Percentiles rank a stretch among this genome's conserved stretches.
These are phyloP conservation scores for Calcarisporium arbuscula DNA, from an alignment of 2,329 filamentous ascomycete genomes.

Conservation along the genomic window DNA sequence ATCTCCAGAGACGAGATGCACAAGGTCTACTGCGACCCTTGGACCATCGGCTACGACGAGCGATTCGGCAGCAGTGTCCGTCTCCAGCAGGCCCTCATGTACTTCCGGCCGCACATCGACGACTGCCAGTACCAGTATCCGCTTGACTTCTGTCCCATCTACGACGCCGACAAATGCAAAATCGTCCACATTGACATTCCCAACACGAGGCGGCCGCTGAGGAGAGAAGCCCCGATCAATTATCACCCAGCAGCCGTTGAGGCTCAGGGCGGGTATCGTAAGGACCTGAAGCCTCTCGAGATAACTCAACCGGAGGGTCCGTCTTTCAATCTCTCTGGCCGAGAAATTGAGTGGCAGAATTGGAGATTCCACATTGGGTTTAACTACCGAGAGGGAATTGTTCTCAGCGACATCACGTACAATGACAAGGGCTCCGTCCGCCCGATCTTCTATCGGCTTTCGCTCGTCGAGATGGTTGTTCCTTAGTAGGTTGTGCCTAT, in stretches of 20 bases:
- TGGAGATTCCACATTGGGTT: conserved; percentile 92
- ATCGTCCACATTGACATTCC: conserved; percentile 81
- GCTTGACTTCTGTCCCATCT: conserved; percentile 91
- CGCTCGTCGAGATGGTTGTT: conserved; percentile 89
- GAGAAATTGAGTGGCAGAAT: conserved; percentile 81
- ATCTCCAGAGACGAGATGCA: too few relatives aligned
- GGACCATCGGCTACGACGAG: conserved; percentile 94
- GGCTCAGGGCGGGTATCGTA: conserved; percentile 67
- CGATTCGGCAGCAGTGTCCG: conserved; percentile 73
- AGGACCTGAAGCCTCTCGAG: conserved; percentile 76
- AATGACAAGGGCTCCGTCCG: conserved; percentile 75
- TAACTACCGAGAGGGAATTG: conserved; percentile 89
- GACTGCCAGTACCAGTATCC: conserved; percentile 89
- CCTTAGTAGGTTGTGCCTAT: conserved; percentile 66
- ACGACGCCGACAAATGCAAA: conserved; percentile 69
- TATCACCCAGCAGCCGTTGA: conserved; percentile 72
- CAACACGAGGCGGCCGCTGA: conserved; percentile 71
- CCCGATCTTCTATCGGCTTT: conserved; percentile 82
- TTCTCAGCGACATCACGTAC: conserved; percentile 84
- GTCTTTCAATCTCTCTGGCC: conserved; percentile 71
- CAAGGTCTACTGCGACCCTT: conserved; percentile 93
- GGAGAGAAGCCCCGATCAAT: conserved; percentile 65
- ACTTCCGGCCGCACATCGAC: conserved; percentile 80
- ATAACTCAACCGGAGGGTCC: conserved; percentile 86
- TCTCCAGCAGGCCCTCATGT: conserved; percentile 91